Evolutionary conservation across 2,329 filamentous ascomycete species (phyloP), one percentile per base, ranked within the genome.

Genomic region (Chrysosporium keratinophilum): DNA sequence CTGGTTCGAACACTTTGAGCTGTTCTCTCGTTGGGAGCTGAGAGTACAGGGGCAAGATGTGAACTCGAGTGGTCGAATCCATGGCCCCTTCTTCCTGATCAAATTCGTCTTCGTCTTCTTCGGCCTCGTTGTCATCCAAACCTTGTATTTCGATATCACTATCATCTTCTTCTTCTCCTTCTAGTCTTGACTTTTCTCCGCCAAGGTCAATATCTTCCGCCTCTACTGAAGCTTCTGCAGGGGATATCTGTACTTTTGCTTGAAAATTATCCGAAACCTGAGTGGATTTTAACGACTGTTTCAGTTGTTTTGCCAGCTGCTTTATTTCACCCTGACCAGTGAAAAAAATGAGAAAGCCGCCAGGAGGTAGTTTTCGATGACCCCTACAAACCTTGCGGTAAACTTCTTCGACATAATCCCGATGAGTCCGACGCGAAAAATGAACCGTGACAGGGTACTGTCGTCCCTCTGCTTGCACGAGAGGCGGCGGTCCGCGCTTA

Each of bases 241-340:
- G 84, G 1, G 86, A 84, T 45, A 95, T 81, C 41, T 83, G 81
- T 3, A 94, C 85, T 61, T 81, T 85, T 0, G 82, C 82, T 5
- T 80, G 78, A 9, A 79, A 75, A 1, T 74, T 72, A 1, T 78
- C 68, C 20, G 71, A 74, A 17, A 70, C 71, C 43, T 67, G 69
- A 35, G 60, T 82, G 65, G 55, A 80, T 73, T 64, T 79, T 74
- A 76, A 87, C 74, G 81, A 76, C 48, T 85, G 76, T 64, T 85
- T 88, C 23, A 98, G 71, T 37, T 79, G 80, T 67, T 89, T 93
- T 59, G 84, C 85, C n/a, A 98, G 76, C 46, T 86, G 80, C 41
- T 81, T 76, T 56, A 98, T 98, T 66, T 98, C 94, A 59, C 88
- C 88, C 61, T 95, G 88, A 0, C 93, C 90, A 0, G 93, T 98